Conservation (phyloP, 805 yeast species). For the Starmera caribaea region DNA sequence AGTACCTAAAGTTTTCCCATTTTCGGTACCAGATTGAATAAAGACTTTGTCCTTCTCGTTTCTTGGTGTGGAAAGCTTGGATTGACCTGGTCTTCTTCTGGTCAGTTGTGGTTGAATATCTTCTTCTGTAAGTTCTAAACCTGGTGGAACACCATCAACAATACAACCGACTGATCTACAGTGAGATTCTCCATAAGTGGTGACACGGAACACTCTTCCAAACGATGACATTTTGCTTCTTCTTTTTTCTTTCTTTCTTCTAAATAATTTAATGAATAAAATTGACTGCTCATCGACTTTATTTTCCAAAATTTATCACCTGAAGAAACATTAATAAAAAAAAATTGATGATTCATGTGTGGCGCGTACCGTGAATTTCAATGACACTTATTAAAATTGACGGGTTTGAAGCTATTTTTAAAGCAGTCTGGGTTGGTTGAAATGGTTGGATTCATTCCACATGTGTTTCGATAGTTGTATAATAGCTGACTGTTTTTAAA, state of each 20-base stretch:
- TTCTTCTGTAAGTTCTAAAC: slow-evolving; percentile 69
- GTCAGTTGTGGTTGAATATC: slow-evolving; percentile 95
- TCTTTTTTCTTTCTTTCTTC: background rate
- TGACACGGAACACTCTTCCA: slow-evolving; percentile 58
- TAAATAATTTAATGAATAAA: too few relatives aligned
- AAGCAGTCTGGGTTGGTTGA: too few relatives aligned
- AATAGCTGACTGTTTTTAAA: too few relatives aligned
- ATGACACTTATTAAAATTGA: too few relatives aligned
- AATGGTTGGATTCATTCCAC: too few relatives aligned
- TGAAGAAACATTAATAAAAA: too few relatives aligned
- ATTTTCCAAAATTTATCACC: too few relatives aligned
- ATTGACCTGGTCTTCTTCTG: slow-evolving; percentile 97
- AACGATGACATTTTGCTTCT: slow-evolving; percentile 54
- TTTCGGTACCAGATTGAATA: slow-evolving; percentile 92
- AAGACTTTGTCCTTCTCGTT: slow-evolving; percentile 89
- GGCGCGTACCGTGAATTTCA: too few relatives aligned
- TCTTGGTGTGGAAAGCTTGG: slow-evolving; percentile 87
- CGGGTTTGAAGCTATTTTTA: too few relatives aligned
- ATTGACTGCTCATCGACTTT: too few relatives aligned
- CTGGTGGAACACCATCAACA: slow-evolving; percentile 98
- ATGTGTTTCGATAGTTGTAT: too few relatives aligned
- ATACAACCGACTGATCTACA: slow-evolving; percentile 97
- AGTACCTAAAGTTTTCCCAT: slow-evolving; percentile 84
- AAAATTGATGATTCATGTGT: too few relatives aligned
- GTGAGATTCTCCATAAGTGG: slow-evolving; percentile 97